These are phyloP conservation scores for Ceratocystis harringtonii DNA, from an alignment of 2,329 filamentous ascomycete genomes.

Conservation along the genomic window DNA sequence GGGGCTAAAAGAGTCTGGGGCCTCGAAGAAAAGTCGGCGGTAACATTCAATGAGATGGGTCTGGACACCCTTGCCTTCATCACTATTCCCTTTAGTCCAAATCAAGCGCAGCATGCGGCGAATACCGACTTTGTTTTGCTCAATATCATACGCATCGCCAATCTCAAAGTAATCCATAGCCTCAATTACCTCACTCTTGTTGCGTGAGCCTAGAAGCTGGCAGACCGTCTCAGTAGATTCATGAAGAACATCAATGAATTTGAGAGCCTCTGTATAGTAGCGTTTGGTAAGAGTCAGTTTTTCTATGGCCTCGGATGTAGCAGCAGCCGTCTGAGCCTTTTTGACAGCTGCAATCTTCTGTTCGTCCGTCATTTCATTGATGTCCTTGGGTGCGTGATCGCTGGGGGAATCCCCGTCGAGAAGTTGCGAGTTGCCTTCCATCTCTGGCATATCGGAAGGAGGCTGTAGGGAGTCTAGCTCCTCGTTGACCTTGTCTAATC, in stretches of 20 bases:
- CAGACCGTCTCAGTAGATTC: constrained; percentile 66
- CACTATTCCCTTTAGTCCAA: constrained; percentile 98
- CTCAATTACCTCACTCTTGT: constrained; percentile 97
- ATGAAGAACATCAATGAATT: constrained; percentile 85
- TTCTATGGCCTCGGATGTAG: constrained; percentile 73
- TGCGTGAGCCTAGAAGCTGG: constrained; percentile 80
- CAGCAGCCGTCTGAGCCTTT: constrained; percentile 74
- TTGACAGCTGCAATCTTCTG: constrained; percentile 57
- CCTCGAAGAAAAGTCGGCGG: constrained; percentile 88
- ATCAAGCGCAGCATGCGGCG: constrained; percentile 91
- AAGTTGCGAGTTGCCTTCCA: constrained; percentile 60
- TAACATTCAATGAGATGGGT: constrained; percentile 95
- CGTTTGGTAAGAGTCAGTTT: constrained; percentile 76
- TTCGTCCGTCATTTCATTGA: constrained; percentile 75
- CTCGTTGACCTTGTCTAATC: constrained; percentile 67
- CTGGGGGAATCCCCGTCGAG: constrained; percentile 80
- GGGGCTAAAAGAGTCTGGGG: constrained; percentile 69
- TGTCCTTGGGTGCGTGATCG: constrained; percentile 43
- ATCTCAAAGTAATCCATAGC: constrained; percentile 98
- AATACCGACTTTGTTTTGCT: constrained; percentile 84
- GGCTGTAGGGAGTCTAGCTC: constrained; percentile 72
- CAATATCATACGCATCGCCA: constrained; percentile 88
- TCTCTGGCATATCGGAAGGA: constrained; percentile 55
- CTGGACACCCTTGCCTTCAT: constrained; percentile 96
- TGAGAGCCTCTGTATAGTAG: constrained; percentile 85